phyloP scores from a whole-genome alignment of 257 asterid genomes.

The Solanum bulbocastanum region DNA sequence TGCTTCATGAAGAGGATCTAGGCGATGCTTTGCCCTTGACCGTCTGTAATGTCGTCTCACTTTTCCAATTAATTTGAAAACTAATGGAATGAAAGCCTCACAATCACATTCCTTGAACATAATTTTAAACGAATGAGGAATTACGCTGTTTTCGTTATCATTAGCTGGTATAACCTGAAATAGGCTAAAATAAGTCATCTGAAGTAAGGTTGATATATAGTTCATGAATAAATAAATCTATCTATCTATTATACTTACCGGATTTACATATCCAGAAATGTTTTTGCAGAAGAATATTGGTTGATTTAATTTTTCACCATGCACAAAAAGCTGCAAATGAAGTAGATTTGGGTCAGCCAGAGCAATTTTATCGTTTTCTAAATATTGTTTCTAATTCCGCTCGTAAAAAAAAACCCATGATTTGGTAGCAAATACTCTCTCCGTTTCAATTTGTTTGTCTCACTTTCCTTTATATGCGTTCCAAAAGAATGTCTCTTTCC shows the following conservation, averaged over 20 bases:
- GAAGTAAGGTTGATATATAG: neutral
- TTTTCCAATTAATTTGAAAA: conserved; percentile 66
- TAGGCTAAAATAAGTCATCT: neutral
- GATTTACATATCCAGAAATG: conserved; percentile 71
- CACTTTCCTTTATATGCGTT: too few species aligned
- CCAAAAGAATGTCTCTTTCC: neutral
- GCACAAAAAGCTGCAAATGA: conserved; percentile 64
- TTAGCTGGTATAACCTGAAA: conserved; percentile 70
- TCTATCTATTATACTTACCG: conserved; percentile 38
- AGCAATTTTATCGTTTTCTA: neutral
- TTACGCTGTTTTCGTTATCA: conserved; percentile 38
- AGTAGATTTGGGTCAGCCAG: neutral
- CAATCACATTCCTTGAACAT: conserved; percentile 96
- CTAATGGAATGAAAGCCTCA: conserved; percentile 74
- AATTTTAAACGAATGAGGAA: conserved; percentile 83
- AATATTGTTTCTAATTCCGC: neutral
- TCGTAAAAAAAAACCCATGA: neutral
- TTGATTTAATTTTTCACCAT: conserved; percentile 70
- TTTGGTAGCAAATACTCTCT: neutral
- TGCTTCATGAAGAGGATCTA: conserved; percentile 74
- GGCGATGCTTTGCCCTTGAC: conserved; percentile 36
- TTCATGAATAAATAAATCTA: neutral
- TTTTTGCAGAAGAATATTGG: conserved; percentile 89
- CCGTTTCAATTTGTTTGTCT: neutral
- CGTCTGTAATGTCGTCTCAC: conserved; percentile 52